Conservation (phyloP, 305 asterid genomes). For the Fraxinus paxiana region DNA sequence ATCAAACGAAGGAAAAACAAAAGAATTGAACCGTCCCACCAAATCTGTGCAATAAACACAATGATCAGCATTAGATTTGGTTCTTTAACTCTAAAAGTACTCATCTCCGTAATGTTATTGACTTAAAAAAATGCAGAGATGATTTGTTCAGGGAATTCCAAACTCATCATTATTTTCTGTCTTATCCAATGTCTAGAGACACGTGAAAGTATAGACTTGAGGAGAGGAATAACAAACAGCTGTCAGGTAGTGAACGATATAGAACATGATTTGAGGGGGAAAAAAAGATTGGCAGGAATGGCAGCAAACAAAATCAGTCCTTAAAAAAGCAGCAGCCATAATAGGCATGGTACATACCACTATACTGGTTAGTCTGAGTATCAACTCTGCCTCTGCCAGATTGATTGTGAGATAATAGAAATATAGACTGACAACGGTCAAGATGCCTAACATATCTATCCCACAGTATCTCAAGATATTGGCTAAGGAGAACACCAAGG, state of each 20-base stretch:
- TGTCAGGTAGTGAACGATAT: slow-evolving; percentile 6
- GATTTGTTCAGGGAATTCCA: background rate
- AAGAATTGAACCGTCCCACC: slow-evolving; percentile 53
- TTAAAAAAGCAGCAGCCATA: slow-evolving; percentile 9
- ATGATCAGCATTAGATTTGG: slow-evolving; percentile 12
- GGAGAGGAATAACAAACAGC: slow-evolving; percentile 12
- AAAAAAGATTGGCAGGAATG: background rate
- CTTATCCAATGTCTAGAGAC: background rate
- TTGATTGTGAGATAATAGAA: slow-evolving; percentile 46
- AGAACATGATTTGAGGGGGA: background rate
- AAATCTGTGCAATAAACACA: slow-evolving; percentile 55
- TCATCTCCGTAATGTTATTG: background rate
- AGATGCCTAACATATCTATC: slow-evolving; percentile 54
- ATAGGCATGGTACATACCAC: slow-evolving; percentile 44
- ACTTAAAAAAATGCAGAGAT: background rate
- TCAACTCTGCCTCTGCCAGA: slow-evolving; percentile 30
- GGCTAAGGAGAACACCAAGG: slow-evolving; percentile 55
- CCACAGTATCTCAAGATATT: slow-evolving; percentile 60
- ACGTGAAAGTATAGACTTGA: slow-evolving; percentile 5
- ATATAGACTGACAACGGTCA: slow-evolving; percentile 50
- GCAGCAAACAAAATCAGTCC: slow-evolving; percentile 5
- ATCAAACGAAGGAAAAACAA: slow-evolving; percentile 41
- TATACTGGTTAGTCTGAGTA: slow-evolving; percentile 22
- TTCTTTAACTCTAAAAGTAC: slow-evolving; percentile 16
- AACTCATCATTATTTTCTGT: background rate